Evolutionary conservation across 148 eudicot species (phyloP).

Genomic region (Persicaria tinctoria): DNA sequence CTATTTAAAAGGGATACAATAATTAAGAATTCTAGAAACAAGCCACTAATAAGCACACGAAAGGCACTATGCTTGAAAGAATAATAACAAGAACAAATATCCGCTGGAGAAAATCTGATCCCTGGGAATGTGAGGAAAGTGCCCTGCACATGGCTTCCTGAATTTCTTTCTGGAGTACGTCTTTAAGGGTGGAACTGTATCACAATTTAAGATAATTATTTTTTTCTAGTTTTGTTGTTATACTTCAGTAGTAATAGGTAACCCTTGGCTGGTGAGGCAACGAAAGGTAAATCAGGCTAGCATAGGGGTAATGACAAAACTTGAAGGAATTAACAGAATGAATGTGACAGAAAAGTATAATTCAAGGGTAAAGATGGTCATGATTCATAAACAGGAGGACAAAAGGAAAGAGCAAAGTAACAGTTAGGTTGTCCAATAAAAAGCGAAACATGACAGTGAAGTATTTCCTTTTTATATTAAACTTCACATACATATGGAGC

Average conservation of each 20-base stretch:
- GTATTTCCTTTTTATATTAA: not conserved
- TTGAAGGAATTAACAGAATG: not conserved
- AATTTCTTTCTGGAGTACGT: too few species aligned
- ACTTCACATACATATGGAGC: not conserved
- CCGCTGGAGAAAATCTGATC: too few species aligned
- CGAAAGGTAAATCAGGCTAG: not conserved
- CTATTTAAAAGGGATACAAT: too few species aligned
- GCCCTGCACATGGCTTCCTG: too few species aligned
- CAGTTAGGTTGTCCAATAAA: not conserved
- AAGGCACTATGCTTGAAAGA: too few species aligned
- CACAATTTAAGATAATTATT: not conserved
- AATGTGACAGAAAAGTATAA: constrained; percentile 2
- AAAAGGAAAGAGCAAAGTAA: not conserved
- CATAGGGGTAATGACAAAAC: not conserved
- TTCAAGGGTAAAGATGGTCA: not conserved
- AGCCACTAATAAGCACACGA: too few species aligned
- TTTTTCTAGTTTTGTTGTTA: not conserved
- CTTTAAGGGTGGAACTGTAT: too few species aligned
- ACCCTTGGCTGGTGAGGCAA: not conserved
- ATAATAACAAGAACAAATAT: too few species aligned
- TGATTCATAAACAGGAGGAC: not conserved
- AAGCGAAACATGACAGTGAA: not conserved
- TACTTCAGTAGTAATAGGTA: not conserved
- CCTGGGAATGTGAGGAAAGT: too few species aligned
- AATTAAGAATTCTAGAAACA: too few species aligned